Base-by-base conservation (phyloP, 1,284 basidiomycete genomes). In the Malassezia caprae region DNA sequence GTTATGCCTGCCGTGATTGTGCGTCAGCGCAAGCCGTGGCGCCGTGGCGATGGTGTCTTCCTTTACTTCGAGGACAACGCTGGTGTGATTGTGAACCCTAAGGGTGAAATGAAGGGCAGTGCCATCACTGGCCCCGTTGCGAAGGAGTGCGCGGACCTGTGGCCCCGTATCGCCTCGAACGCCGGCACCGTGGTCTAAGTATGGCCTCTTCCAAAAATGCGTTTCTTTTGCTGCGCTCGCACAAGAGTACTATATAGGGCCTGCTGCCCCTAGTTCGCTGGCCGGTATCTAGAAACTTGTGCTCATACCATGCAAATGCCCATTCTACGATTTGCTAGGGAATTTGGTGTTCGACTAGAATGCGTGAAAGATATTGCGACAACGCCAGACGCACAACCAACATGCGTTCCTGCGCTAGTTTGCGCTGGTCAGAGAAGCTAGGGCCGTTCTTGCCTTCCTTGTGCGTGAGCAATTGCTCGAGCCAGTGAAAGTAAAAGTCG, bases 31-130 rank as follows among this genome's bases (percentile, higher is more conserved):
- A 99, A 98, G 80, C 83, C 93, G 61, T 99, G 93, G 93, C 86
- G 94, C 75, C 82, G 93, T 80, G 83, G 84, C 79, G 93, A 99
- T 76, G 93, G 93, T 79, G 88, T 96, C 65, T 96, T 96, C 85
- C 86, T 98, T 76, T 96, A 96, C 83, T 98, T 98, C 68, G 93
- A 93, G 86, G 62, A 70, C 66, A 73, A 71, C 66, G 64, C 64
- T 51, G 67, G 68, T 63, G 69, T 71, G 50, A 68, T 67, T 57
- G 67, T 76, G 75, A 96, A 96, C 82, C 88, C 89, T 75, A 96
- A 96, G 83, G 93, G 94, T 76, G 93, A 99, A 81, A 98, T 99
- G 93, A 99, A 99, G 83, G 93, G 93, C 59, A 72, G 70, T 51
- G 73, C 91, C 69, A 98, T 99, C 78, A 91, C 93, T 64, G 93